Evolutionary conservation across 2,329 filamentous ascomycete genomes (phyloP), one percentile per base, ranked within the genome.

Genomic region (Neonectria faginata): DNA sequence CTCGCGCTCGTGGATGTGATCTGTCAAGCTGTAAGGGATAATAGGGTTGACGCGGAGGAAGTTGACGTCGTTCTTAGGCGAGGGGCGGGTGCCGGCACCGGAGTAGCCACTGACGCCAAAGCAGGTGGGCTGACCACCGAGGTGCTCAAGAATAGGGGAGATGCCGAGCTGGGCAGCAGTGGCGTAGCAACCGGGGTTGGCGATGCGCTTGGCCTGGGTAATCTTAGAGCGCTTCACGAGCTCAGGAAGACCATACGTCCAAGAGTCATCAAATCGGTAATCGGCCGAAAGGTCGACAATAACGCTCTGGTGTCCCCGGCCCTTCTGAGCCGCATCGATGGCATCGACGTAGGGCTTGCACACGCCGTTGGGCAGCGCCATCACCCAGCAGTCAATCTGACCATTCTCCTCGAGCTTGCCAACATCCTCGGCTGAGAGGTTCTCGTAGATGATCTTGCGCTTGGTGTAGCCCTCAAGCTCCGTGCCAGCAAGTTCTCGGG

Each of bases 221-320:
- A 98, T 94, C 70, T 90, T 86, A 65, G 88, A 87, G 60, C 95
- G 89, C 78, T 89, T 89, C 54, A 93, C 88, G 54, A 97, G 85
- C 80, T 98, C 96, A 14, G 94, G 94, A 5, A 97, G 89, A 71
- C 93, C 93, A 75, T 97, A 98, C 0, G 92, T 93, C 94, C 73
- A 77, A 25, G 86, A 85, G 61, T 85, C 82, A 76, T 97, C 91
- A 78, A 97, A 98, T 55, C 95, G 90, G 81, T 97, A 97, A 81
- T 99, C 96, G 65, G 96, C 96, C n/a, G 94, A 97, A 39, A 99
- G 87, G 78, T 99, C 96, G 50, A 99, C 86, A 70, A 98, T 92
- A 44, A 98, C 84, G 72, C 92, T 94, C 67, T 87, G 86, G 74
- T 85, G 83, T 63, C 77, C 73, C 10, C 76, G 76, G 16, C 44